Conservation (phyloP, 768 basidiomycete genomes). For the Lactarius psammicola region DNA sequence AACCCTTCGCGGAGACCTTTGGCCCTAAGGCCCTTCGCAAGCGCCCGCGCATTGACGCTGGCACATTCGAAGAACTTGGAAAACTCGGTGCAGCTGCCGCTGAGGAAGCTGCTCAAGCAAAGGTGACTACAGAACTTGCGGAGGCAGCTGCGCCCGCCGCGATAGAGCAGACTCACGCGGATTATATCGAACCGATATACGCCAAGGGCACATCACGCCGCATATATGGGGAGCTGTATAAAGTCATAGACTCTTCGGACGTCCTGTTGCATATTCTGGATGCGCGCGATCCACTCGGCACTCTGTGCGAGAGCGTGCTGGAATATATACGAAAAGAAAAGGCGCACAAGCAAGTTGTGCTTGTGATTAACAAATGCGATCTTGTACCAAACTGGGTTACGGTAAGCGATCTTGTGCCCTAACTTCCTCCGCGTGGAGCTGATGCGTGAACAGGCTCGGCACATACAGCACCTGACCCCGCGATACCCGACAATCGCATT, state of each 20-base stretch:
- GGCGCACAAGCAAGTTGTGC: slow-evolving; percentile 93
- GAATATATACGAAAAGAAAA: slow-evolving; percentile 96
- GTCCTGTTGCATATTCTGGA: slow-evolving; percentile 94
- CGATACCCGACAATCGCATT: slow-evolving; percentile 96
- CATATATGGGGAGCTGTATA: slow-evolving; percentile 98
- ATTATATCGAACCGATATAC: slow-evolving; percentile 87
- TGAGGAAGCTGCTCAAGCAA: slow-evolving; percentile 51
- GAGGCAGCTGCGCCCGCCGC: slow-evolving; percentile 45
- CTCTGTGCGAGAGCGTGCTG: slow-evolving; percentile 90
- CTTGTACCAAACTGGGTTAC: slow-evolving; percentile 99
- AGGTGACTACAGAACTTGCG: slow-evolving; percentile 43
- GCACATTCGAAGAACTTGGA: slow-evolving; percentile 87
- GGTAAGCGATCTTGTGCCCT: slow-evolving; percentile 49
- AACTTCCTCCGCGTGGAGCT: not conserved
- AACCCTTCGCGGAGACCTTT: slow-evolving; percentile 92
- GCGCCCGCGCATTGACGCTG: slow-evolving; percentile 80
- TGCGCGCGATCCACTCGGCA: slow-evolving; percentile 93
- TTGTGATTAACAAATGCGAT: slow-evolving; percentile 98
- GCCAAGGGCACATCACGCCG: slow-evolving; percentile 93
- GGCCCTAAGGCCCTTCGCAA: slow-evolving; percentile 96
- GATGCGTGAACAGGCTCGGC: slow-evolving; percentile 65
- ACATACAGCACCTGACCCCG: slow-evolving; percentile 92
- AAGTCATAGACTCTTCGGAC: slow-evolving; percentile 98
- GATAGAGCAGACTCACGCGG: slow-evolving; percentile 61
- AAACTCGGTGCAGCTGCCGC: slow-evolving; percentile 56